Percentiles rank a stretch among this genome's conserved stretches.
phyloP scores from a whole-genome alignment of 768 basidiomycete genomes.

The Panus rudis region DNA sequence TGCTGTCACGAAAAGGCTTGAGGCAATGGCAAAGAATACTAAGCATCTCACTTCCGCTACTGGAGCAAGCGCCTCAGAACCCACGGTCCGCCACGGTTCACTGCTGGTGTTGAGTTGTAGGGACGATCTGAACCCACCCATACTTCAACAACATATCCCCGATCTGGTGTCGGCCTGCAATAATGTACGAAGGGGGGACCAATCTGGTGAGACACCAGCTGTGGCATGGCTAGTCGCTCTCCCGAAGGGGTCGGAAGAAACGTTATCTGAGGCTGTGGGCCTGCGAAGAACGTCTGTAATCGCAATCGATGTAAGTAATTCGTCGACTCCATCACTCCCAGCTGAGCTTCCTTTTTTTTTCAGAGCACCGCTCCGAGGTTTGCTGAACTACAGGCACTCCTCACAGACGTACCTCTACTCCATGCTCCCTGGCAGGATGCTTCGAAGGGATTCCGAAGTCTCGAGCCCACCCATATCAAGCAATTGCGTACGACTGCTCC shows the following conservation, averaged over 20 bases:
- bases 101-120: conserved; percentile 60
- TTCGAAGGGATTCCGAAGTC: conserved; percentile 17
- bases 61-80: background rate
- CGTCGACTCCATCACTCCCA: background rate
- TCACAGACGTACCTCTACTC: conserved; percentile 47
- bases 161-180: conserved; percentile 75
- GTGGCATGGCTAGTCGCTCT: conserved; percentile 54
- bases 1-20: conserved; percentile 67
- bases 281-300: conserved; percentile 60
- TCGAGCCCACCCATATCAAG: conserved; percentile 74
- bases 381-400: conserved; percentile 26
- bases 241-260: conserved; percentile 57
- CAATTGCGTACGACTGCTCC: conserved; percentile 74
- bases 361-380: conserved; percentile 37
- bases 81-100: background rate
- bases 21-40: conserved; percentile 40
- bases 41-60: conserved; percentile 4
- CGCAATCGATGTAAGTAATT: conserved; percentile 55
- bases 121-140: conserved; percentile 66
- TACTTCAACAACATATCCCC: conserved; percentile 69
- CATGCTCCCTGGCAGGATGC: conserved; percentile 62
- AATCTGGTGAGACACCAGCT: no score
- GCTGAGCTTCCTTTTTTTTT: conserved; percentile 4
- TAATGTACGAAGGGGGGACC: conserved; percentile 34
- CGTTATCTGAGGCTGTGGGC: conserved; percentile 55